Percentiles rank a stretch among this genome's conserved stretches.
These are phyloP conservation scores for Sanguinoderma infundibulare DNA, from an alignment of 1,284 basidiomycete species.

Conservation along the genomic window DNA sequence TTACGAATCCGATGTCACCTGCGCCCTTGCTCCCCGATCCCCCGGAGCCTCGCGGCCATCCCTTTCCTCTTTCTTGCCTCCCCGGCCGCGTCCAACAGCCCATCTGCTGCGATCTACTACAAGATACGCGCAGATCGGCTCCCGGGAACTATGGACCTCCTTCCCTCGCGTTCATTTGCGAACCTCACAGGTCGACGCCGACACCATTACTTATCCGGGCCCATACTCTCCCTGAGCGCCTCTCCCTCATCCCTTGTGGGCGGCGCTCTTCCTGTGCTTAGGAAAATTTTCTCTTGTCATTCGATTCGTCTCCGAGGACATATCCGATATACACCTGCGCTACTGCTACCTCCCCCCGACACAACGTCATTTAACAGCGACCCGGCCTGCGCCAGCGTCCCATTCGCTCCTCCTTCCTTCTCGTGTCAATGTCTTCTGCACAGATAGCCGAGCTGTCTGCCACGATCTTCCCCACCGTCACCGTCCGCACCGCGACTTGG, in stretches of 20 bases:
- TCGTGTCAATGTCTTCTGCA: conserved; percentile 13
- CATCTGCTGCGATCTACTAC: conserved; percentile 6
- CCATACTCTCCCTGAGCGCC: conserved; percentile 16
- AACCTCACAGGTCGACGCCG: conserved; percentile 18
- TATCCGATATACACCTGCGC: conserved; percentile 18
- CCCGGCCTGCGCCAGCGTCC: conserved; percentile 5
- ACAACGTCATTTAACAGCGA: conserved; percentile 14
- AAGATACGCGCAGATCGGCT: conserved; percentile 14
- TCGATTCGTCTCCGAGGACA: conserved; percentile 26
- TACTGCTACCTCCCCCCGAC: conserved; percentile 12
- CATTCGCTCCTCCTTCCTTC: conserved; percentile 18
- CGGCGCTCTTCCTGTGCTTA: conserved; percentile 12
- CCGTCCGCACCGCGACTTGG: conserved; percentile 22
- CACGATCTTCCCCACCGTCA: conserved; percentile 18
- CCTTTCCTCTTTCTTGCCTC: conserved; percentile 5
- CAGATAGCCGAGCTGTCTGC: conserved; percentile 15
- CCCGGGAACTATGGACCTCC: conserved; percentile 1
- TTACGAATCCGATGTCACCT: conserved; percentile 3
- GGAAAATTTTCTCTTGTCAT: conserved; percentile 11
- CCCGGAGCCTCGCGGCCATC: conserved; percentile 10
- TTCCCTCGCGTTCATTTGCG: conserved; percentile 7
- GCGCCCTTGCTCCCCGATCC: conserved; percentile 1
- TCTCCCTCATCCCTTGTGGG: conserved; percentile 4
- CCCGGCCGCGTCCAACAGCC: conserved; percentile 7
- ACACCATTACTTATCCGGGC: conserved; percentile 7